Base-by-base conservation (phyloP, 129 eudicot genomes). In the Cynara cardunculus region DNA sequence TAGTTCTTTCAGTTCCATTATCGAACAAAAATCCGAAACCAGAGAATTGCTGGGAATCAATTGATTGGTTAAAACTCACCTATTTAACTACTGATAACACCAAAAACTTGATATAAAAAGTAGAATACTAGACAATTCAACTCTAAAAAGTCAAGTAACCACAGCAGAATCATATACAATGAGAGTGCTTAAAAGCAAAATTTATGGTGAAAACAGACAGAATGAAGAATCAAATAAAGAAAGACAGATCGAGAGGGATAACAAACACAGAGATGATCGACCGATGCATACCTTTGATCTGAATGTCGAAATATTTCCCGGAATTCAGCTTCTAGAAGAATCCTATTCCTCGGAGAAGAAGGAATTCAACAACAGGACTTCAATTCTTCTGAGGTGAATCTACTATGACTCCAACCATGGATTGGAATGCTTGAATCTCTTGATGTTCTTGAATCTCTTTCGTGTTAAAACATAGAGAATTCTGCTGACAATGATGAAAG, bases 211-310 rank as follows among this genome's bases (percentile, higher is more conserved):
- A 79, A 79, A 69, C 2, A 13, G 68, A 79, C 49, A 70, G 69
- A 79, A 77, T 72, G 25, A 77, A 32, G 27, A 39, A 64, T 18
- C 44, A 44, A 68, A 25, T 41, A 67, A 25, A 18, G n/a, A 11
- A 28, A 24, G 2, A 7, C 72, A 7, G 78, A 72, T 79, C 82
- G 70, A 71, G 35, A 78, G 67, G 46, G 44, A 78, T 26, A 46
- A 67, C 21, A 78, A 25, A 19, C 3, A 65, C 24, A 0, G n/a
- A 77, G 5, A 66, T 21, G 59, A 56, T 49, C 70, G 53, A 70
- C 9, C 26, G 73, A 72, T 80, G 78, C 78, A 12, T 73, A 81
- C 84, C 84, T 73, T n/a, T 41, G 70, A 81, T 81, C 84, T 73
- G 79, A 72, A 72, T 72, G 53, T 62, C 73, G 46, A 72, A 61